These are phyloP conservation scores for Boletus holoroseus DNA, from an alignment of 1,284 basidiomycete genomes.

Conservation along the genomic window DNA sequence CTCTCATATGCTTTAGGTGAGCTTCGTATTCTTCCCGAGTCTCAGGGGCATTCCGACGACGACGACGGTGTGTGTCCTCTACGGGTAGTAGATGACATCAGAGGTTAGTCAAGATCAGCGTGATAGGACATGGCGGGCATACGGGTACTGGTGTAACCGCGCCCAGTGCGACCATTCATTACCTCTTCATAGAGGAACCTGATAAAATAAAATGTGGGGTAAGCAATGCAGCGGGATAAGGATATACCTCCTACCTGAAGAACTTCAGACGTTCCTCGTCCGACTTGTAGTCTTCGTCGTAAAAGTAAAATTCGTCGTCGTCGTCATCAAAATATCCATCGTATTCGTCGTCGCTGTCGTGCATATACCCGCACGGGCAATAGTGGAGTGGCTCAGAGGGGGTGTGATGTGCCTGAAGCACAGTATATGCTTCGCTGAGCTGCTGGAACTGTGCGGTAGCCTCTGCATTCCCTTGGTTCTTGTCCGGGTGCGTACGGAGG, in stretches of 20 bases:
- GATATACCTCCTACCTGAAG: slow-evolving; percentile 36
- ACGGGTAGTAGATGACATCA: slow-evolving; percentile 3
- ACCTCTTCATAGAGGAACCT: slow-evolving; percentile 49
- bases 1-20: slow-evolving; percentile 44
- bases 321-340: slow-evolving; percentile 35
- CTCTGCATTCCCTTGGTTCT: slow-evolving; percentile 56
- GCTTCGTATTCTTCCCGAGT: slow-evolving; percentile 46
- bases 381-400: slow-evolving; percentile 24
- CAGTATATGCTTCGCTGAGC: slow-evolving; percentile 61
- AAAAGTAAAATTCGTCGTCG: slow-evolving; percentile 34
- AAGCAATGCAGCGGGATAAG: slow-evolving; percentile 1
- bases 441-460: slow-evolving; percentile 66
- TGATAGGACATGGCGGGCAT: slow-evolving; percentile 14
- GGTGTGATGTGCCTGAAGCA: slow-evolving; percentile 51
- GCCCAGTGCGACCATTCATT: slow-evolving; percentile 36
- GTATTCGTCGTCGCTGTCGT: slow-evolving; percentile 24
- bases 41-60: slow-evolving; percentile 33
- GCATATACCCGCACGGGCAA: slow-evolving; percentile 14
- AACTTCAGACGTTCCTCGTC: slow-evolving; percentile 37
- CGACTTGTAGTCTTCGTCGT: slow-evolving; percentile 34
- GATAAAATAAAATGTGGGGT: slow-evolving; percentile 3
- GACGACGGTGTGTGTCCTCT: slow-evolving; percentile 23
- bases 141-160: slow-evolving; percentile 23
- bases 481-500: slow-evolving; percentile 67
- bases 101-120: slow-evolving; percentile 7